Base-by-base conservation (phyloP, 495 filamentous ascomycete species). In the Aspergillus mulundensis region DNA sequence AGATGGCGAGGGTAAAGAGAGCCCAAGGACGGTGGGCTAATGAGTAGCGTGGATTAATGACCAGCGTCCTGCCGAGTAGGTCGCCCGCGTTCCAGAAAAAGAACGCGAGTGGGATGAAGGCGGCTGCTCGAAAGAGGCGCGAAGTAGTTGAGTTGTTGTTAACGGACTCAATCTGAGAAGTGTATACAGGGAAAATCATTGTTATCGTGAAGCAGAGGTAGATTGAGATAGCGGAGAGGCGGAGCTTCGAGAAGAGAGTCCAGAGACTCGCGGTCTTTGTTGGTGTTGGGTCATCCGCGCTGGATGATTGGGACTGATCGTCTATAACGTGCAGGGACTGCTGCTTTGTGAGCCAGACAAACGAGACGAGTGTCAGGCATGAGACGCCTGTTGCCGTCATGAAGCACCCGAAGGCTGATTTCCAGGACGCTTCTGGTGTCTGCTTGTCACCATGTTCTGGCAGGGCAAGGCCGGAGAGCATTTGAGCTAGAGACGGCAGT, bases 141-240 rank as follows among this genome's bases (percentile, higher is more conserved):
- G 83, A 75, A 1, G 79, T 67, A 18, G 73, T 64, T 1, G 68
- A 38, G 5, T 73, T 60, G n/a, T 75, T 75, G 5, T 69, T 65
- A 7, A 94, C 85, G 3, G 89, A 91, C 23, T 85, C 60, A 61
- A 97, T 91, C 63, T 86, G 79, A 50, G 86, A 80, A 0, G 94
- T 97, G 72, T 90, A 96, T 40, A 97, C 88, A 0, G 94, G 94
- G 70, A 91, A 97, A 58, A 91, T 81, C 95, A 98, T 97, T 32
- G 93, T 90, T 23, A 95, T 71, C 39, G 75, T 70, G 66, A 96
- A 97, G 65, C 83, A 88, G 47, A 90, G 59, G 67, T 89, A 90
- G 20, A 96, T 84, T 0, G 88, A 77, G 30, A 76, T 69, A 1
- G 88, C 77, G 12, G 89, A 70, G 78, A 84, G 91, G 61, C 78